These are phyloP conservation scores for Aspergillus sclerotioniger DNA, from an alignment of 495 filamentous ascomycete genomes.

Conservation along the genomic window DNA sequence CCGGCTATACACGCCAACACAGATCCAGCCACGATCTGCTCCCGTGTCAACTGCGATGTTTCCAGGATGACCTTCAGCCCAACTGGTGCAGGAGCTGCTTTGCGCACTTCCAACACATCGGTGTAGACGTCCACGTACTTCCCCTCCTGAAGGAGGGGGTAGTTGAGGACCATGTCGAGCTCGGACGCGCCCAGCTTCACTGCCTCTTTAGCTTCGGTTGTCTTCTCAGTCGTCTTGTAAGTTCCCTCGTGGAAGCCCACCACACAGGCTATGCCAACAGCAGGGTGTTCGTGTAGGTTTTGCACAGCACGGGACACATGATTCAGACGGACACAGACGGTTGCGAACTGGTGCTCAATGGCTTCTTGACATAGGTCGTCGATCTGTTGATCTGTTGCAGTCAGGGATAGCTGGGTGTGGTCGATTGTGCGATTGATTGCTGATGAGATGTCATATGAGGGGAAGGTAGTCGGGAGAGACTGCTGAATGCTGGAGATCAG, in stretches of 20 bases:
- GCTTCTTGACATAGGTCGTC: slow-evolving; percentile 65
- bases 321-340: slow-evolving; percentile 58
- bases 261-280: slow-evolving; percentile 58
- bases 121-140: slow-evolving; percentile 53
- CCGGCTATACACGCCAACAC: slow-evolving; percentile 57
- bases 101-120: slow-evolving; percentile 56
- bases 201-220: slow-evolving; percentile 54
- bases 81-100: slow-evolving; percentile 46
- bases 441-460: slow-evolving; percentile 20
- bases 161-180: slow-evolving; percentile 68
- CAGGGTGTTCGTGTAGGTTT: slow-evolving; percentile 45
- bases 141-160: slow-evolving; percentile 48
- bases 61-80: slow-evolving; percentile 67
- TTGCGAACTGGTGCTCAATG: slow-evolving; percentile 53
- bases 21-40: slow-evolving; percentile 59
- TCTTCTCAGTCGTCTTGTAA: slow-evolving; percentile 51
- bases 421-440: slow-evolving; percentile 51
- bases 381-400: slow-evolving; percentile 53
- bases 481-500: slow-evolving; percentile 29
- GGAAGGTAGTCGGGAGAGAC: slow-evolving; percentile 23
- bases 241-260: slow-evolving; percentile 69
- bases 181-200: slow-evolving; percentile 58
- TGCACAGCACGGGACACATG: slow-evolving; percentile 53
- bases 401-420: slow-evolving; percentile 61
- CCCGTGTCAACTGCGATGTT: slow-evolving; percentile 53